These are phyloP conservation scores for Lichtheimia hyalospora DNA, from an alignment of 371 early-diverging fungal genomes.

Conservation along the genomic window DNA sequence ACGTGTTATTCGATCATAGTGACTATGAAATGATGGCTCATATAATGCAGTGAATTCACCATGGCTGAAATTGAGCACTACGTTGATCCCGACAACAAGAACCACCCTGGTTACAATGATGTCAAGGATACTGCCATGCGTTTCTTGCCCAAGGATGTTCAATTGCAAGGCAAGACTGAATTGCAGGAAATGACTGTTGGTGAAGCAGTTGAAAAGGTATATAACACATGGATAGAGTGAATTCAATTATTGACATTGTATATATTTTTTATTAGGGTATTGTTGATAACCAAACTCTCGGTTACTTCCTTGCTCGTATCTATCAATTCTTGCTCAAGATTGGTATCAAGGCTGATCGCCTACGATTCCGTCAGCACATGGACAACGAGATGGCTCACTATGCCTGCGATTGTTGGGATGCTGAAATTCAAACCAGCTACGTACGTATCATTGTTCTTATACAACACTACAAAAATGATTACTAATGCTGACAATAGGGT, in stretches of 20 bases:
- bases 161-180: conserved; percentile 77
- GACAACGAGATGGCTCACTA: conserved; percentile 99
- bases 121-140: conserved; percentile 78
- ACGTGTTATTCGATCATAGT: conserved; percentile 13
- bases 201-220: conserved; percentile 87
- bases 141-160: conserved; percentile 78
- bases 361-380: conserved; percentile 99
- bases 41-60: conserved; percentile 85
- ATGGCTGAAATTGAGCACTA: conserved; percentile 99
- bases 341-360: conserved; percentile 87
- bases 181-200: conserved; percentile 80
- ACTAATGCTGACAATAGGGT: conserved; percentile 59
- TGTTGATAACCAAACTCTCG: conserved; percentile 97
- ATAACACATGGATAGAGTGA: neutral
- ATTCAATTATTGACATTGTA: neutral
- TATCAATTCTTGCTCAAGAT: conserved; percentile 92
- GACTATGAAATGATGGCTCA: neutral
- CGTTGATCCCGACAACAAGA: conserved; percentile 95
- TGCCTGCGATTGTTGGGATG: conserved; percentile 99
- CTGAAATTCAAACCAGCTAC: conserved; percentile 90
- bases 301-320: conserved; percentile 98
- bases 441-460: conserved; percentile 16
- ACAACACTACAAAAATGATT: neutral
- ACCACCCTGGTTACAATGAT: conserved; percentile 90
- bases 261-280: conserved; percentile 51